Percentiles rank a stretch among this genome's conserved stretches.
phyloP scores from a whole-genome alignment of 2,329 filamentous ascomycete species.

The Rhexocercosporidium sp. region DNA sequence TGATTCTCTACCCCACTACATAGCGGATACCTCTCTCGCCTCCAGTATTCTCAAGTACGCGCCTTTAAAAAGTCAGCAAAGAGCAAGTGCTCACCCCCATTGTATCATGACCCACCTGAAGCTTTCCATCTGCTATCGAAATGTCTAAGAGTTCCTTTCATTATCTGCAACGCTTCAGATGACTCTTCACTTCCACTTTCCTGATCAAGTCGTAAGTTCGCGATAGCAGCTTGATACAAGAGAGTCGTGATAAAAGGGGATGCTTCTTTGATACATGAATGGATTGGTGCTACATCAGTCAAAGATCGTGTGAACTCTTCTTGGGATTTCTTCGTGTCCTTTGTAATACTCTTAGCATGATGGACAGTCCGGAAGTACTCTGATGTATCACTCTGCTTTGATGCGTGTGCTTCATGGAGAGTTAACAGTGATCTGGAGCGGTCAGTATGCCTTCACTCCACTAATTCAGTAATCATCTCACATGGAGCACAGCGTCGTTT shows the following conservation, averaged over 20 bases:
- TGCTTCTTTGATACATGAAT: constrained; percentile 18
- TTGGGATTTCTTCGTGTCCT: neutral
- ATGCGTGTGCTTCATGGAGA: constrained; percentile 26
- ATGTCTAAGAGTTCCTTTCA: constrained; percentile 16
- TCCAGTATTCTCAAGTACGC: constrained; percentile 27
- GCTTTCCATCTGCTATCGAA: constrained; percentile 28
- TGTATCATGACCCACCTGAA: constrained; percentile 15
- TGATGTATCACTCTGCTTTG: constrained; percentile 3
- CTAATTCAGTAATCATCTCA: too few relatives aligned
- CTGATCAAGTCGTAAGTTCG: constrained; percentile 17
- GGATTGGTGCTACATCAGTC: constrained; percentile 2
- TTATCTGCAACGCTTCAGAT: constrained; percentile 6
- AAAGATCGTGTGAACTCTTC: neutral
- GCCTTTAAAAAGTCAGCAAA: constrained; percentile 7
- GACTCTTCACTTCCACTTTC: constrained; percentile 17
- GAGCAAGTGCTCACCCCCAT: neutral
- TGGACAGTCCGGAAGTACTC: constrained; percentile 13
- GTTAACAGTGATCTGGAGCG: constrained; percentile 20
- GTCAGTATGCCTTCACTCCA: neutral
- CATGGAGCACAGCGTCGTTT: constrained; percentile 25
- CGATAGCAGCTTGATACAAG: constrained; percentile 20
- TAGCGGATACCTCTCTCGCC: constrained; percentile 23
- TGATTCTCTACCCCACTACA: neutral
- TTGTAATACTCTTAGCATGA: neutral
- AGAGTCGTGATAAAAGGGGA: constrained; percentile 26